Percentiles rank a stretch among this genome's conserved stretches.
phyloP scores from a whole-genome alignment of 1,139 yeast genomes.

The Yamadazyma aaseri region DNA sequence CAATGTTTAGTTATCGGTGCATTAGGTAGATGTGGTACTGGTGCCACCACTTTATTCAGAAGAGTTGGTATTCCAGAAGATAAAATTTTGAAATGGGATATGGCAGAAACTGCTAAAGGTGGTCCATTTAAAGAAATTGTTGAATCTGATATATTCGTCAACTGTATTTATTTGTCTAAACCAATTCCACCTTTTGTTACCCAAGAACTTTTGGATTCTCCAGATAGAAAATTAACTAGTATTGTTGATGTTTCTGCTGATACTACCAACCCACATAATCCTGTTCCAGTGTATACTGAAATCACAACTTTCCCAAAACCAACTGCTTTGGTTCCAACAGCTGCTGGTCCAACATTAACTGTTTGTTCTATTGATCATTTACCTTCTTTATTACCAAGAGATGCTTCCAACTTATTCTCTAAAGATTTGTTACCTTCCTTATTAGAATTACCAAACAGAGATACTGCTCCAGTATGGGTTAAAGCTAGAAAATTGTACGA shows the following conservation, averaged over 20 bases:
- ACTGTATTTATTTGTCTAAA: slow-evolving; percentile 90
- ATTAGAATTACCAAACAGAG: slow-evolving; percentile 77
- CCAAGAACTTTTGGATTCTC: slow-evolving; percentile 60
- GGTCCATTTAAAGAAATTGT: slow-evolving; percentile 96
- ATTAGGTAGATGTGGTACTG: slow-evolving; percentile 98
- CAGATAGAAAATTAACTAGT: slow-evolving; percentile 75
- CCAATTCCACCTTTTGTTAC: slow-evolving; percentile 93
- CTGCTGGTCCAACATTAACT: slow-evolving; percentile 79
- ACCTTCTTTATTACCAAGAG: slow-evolving; percentile 94
- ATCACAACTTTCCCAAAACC: slow-evolving; percentile 92
- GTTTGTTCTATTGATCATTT: slow-evolving; percentile 97
- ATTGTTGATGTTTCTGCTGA: slow-evolving; percentile 98
- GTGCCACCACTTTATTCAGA: slow-evolving; percentile 81
- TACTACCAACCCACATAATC: slow-evolving; percentile 97
- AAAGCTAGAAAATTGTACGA: slow-evolving; percentile 82
- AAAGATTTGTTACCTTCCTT: slow-evolving; percentile 85
- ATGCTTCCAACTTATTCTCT: slow-evolving; percentile 89
- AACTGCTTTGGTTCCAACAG: slow-evolving; percentile 76
- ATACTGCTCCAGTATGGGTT: slow-evolving; percentile 85
- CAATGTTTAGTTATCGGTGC: slow-evolving; percentile 92
- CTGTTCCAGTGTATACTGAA: slow-evolving; percentile 86
- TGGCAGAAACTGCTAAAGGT: slow-evolving; percentile 93
- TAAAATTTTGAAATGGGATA: slow-evolving; percentile 90
- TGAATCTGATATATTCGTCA: slow-evolving; percentile 82
- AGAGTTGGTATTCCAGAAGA: slow-evolving; percentile 87